Evolutionary conservation across 163 green algal species (phyloP), one percentile per base, ranked within the genome.

Genomic region (Chlamydomonas reinhardtii): DNA sequence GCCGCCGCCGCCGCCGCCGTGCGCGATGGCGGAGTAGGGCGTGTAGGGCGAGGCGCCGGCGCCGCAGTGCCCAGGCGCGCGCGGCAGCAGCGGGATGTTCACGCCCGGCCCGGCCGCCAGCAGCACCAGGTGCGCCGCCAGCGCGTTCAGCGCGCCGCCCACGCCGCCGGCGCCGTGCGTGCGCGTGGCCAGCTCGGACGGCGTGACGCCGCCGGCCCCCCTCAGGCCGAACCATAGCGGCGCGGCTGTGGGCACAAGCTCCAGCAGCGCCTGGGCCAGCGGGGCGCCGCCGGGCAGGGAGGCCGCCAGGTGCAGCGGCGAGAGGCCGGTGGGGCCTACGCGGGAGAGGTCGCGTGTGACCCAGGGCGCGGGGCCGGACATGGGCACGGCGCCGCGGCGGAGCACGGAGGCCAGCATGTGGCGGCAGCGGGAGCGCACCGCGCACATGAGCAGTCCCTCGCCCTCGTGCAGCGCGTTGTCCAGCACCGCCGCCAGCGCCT

Each of bases 231-330:
- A 79, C 69, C 69, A 86, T 25, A 43, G 70, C 2, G 52, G 27
- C 4, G 54, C 4, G 8, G 69, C 80, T 25, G 6, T n/a, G 34
- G 29, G 80, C 24, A 73, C 12, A 5, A 24, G 2, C 16, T n/a
- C 24, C 48, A 86, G 80, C 27, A 86, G 80, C 54, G 35, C 56
- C 14, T 14, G 27, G 2, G 66, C 80, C 6, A 65, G 20, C 15
- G 39, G 52, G 27, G 25, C 16, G 34, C 34, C 6, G 54, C 70
- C 80, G 34, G 70, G 70, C 16, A 73, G 52, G 12, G 34, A 48
- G 54, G 80, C 80, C 27, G 80, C 80, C 32, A 86, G 66, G 71
- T 86, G 80, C 48, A 86, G 70, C 3, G 80, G 80, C 16, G 70
- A 59, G 0, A 86, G 25, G 48, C 80, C 80, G 25, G 6, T n/a